Conservation (phyloP, 345 rosid species). For the Lepidium sativum region DNA sequence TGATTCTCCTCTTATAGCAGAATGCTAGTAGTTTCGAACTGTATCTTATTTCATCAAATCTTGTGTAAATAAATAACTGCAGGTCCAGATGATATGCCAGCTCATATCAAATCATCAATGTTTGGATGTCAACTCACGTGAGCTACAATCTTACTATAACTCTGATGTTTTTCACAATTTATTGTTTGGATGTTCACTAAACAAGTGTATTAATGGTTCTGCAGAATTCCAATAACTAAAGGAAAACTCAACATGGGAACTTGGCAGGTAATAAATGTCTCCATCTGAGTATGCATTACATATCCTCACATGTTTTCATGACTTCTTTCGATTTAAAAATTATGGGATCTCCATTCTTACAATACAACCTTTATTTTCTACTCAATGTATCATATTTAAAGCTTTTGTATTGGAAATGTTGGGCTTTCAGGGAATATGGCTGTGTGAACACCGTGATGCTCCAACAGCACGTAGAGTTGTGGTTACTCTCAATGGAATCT, state of each 20-base stretch:
- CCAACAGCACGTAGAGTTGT: conserved; percentile 78
- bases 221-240: conserved; percentile 77
- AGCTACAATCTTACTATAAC: conserved; percentile 18
- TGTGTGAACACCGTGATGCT: conserved; percentile 86
- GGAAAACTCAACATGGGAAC: conserved; percentile 90
- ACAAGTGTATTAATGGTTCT: conserved; percentile 4
- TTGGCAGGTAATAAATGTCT: conserved; percentile 62
- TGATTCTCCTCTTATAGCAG: background rate
- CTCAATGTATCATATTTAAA: too few species aligned
- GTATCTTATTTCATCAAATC: background rate
- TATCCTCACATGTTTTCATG: background rate
- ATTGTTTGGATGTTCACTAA: background rate
- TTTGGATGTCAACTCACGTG: conserved; percentile 95
- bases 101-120: conserved; percentile 92
- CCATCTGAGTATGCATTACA: background rate
- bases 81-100: conserved; percentile 99
- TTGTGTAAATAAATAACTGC: conserved; percentile 17
- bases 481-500: conserved; percentile 75
- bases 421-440: conserved; percentile 99
- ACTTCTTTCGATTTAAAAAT: background rate
- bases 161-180: background rate
- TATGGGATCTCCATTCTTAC: background rate
- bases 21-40: background rate
- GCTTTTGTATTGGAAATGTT: too few species aligned
- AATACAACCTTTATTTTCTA: background rate